Conservation (phyloP, 306 rosid genomes). For the Rubus parviflorus region DNA sequence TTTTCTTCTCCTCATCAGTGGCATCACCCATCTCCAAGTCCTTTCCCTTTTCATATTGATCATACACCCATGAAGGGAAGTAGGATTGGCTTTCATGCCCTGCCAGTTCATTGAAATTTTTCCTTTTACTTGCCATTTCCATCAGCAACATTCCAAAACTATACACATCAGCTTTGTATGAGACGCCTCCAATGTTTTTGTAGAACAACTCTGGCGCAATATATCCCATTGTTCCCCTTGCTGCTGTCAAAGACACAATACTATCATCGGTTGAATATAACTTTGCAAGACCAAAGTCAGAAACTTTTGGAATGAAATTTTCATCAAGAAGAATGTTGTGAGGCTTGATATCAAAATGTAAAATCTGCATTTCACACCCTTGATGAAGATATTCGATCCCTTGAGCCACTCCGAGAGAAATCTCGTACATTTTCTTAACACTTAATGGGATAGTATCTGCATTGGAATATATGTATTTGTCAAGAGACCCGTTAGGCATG, state of each 20-base stretch:
- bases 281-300: conserved; percentile 14
- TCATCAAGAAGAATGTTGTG: conserved; percentile 15
- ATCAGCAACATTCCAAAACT: conserved; percentile 14
- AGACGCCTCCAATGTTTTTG: conserved; percentile 15
- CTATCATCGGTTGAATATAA: conserved; percentile 1
- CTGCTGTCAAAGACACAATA: conserved; percentile 6
- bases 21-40: conserved; percentile 1
- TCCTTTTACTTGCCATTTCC: conserved; percentile 14
- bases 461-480: not conserved
- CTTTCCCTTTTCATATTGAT: not conserved
- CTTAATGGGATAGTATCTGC: not conserved
- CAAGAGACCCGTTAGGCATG: conserved; percentile 2
- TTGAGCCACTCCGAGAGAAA: not conserved
- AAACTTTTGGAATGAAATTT: conserved; percentile 6
- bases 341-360: conserved; percentile 22
- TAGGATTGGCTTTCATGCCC: conserved; percentile 6
- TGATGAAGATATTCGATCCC: conserved; percentile 18
- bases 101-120: not conserved
- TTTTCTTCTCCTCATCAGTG: not conserved
- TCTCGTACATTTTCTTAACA: not conserved
- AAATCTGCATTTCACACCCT: conserved; percentile 15
- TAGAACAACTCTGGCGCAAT: not conserved
- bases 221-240: conserved; percentile 6
- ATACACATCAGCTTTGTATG: conserved; percentile 9
- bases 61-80: conserved; percentile 19